Base-by-base conservation (phyloP, 345 rosid genomes). In the Trapa bicornis region DNA sequence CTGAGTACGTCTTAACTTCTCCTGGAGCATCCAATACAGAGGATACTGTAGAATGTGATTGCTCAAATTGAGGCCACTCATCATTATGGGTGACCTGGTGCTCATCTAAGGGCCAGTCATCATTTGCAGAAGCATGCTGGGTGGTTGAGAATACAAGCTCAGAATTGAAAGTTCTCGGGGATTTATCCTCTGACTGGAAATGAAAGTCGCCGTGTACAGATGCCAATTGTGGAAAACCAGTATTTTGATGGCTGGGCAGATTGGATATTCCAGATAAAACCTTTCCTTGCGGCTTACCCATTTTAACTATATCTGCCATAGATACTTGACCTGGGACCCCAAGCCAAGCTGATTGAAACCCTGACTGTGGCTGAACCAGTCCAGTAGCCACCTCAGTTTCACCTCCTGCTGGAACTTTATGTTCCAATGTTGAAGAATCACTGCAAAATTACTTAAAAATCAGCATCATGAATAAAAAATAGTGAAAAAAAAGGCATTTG, bases 231-330 rank as follows among this genome's bases (percentile, higher is more conserved):
- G 82, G 75, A 50, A 68, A 71, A 54, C 47, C 60, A 58, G 56
- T 75, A 66, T 71, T 76, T 56, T 48, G 76, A 73, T 72, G 80
- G 48, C 69, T 72, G 66, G 86, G 71, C 48, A 63, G 47, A 53
- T 71, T 77, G 50, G 72, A 61, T 73, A 71, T 8, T 14, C 37
- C 52, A 66, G 86, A 35, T 13, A 11, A 71, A 70, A 80, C 72
- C 81, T 84, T 89, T 75, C 74, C 79, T 53, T 86, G 91, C 29
- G 96, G 96, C 86, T 82, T 83, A 69, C 99, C 97, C 99, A 84
- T 87, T 85, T 89, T 94, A 75, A 94, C 99, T 75, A 95, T 82
- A 75, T 91, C 97, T 69, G 97, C 97, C 99, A 95, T 87, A 35
- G 97, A 91, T 72, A 76, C 82, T 77, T 95, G 93, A 68, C 97